Evolutionary conservation across 192 early-diverging fungal genomes (phyloP).

Genomic region (Phycomyces blakesleeanus): DNA sequence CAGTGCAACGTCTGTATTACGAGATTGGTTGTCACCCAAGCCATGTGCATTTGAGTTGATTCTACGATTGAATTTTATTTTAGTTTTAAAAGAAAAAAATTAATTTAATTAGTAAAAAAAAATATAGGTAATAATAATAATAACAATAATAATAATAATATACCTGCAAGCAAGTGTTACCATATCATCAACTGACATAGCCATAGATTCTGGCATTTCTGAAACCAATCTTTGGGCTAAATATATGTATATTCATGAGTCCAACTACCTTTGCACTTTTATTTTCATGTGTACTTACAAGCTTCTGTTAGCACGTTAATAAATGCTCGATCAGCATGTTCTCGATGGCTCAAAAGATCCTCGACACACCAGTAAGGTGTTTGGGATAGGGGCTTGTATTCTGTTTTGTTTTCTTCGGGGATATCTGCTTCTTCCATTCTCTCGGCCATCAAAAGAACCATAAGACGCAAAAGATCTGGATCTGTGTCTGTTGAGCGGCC

Average conservation of each 20-base stretch:
- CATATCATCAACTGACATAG: conserved; percentile 36
- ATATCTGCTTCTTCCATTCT: background rate
- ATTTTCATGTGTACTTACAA: conserved; percentile 13
- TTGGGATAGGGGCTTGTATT: background rate
- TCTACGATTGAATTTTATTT: conserved; percentile 16
- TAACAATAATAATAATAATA: conserved; percentile 41
- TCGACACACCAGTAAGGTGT: conserved; percentile 24
- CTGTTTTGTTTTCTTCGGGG: background rate
- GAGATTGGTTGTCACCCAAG: conserved; percentile 41
- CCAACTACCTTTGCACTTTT: too few species aligned
- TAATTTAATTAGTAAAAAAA: background rate
- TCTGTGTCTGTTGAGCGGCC: conserved; percentile 24
- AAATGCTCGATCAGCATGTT: conserved; percentile 19
- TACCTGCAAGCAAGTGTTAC: conserved; percentile 34
- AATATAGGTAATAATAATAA: conserved; percentile 23
- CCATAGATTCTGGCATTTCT: conserved; percentile 25
- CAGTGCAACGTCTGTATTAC: conserved; percentile 51
- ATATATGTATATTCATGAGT: conserved; percentile 23
- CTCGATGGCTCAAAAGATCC: conserved; percentile 24
- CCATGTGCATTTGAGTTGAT: conserved; percentile 65
- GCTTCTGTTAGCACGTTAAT: conserved; percentile 23
- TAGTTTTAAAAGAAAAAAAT: conserved; percentile 30
- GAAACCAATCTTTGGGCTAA: conserved; percentile 49
- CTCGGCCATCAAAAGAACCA: conserved; percentile 14
- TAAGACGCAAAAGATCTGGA: conserved; percentile 23